Conservation (phyloP, 2,329 filamentous ascomycete species). For the Aspergillus jensenii region DNA sequence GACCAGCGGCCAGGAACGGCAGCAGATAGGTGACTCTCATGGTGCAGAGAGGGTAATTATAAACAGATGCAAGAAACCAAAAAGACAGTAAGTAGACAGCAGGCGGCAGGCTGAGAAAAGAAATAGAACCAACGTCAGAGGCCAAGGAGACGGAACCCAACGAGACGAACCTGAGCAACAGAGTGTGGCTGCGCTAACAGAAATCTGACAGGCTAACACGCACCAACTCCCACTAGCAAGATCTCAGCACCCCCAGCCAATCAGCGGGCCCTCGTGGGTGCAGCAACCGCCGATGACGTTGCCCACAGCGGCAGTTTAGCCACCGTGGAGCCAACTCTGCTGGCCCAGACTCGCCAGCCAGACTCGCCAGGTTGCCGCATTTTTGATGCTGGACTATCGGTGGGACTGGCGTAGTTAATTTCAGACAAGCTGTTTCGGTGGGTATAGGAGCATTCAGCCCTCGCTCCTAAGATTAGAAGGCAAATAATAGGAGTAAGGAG, state of each 20-base stretch:
- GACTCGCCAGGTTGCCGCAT: no score
- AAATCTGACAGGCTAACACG: background rate
- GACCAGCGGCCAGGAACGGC: conserved; percentile 14
- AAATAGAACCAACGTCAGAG: background rate
- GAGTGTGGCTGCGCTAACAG: background rate
- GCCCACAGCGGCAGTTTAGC: no score
- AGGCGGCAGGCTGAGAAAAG: background rate
- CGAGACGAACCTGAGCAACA: background rate
- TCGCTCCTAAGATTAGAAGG: no score
- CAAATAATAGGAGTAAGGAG: no score
- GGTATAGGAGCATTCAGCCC: no score
- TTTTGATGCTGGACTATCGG: no score
- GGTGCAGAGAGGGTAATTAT: background rate
- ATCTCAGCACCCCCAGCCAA: background rate
- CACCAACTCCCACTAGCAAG: background rate
- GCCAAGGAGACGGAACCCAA: background rate
- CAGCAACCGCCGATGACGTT: background rate
- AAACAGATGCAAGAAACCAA: background rate
- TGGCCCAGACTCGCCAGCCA: no score
- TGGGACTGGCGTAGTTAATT: no score
- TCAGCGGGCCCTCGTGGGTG: background rate
- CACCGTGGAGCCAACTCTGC: no score
- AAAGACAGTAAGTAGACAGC: background rate
- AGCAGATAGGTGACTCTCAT: conserved; percentile 15
- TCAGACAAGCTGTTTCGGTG: no score